These are phyloP conservation scores for Pichia membranifaciens DNA, from an alignment of 805 yeast genomes.

Conservation along the genomic window DNA sequence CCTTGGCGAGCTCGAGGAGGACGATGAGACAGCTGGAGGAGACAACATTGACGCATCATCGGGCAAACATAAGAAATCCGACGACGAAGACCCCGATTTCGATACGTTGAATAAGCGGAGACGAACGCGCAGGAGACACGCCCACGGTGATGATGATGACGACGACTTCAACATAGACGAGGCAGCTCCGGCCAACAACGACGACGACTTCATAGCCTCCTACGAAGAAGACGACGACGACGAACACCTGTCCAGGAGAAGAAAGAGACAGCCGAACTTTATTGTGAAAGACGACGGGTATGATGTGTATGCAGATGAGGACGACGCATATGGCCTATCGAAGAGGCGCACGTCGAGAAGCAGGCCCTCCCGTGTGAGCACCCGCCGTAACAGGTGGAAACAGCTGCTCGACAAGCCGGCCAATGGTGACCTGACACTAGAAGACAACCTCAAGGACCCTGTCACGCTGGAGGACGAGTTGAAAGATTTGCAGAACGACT, in stretches of 20 bases:
- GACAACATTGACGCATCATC: not conserved
- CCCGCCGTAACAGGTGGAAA: conserved; percentile 6
- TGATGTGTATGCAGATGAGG: conserved; percentile 13
- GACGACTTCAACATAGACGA: conserved; percentile 5
- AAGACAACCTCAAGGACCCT: conserved; percentile 19
- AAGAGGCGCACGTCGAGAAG: not conserved
- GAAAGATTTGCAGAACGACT: conserved; percentile 51
- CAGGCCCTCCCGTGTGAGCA: not conserved
- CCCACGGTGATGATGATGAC: conserved; percentile 6
- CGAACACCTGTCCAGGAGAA: conserved; percentile 1
- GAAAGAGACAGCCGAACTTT: conserved; percentile 12
- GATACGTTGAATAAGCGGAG: conserved; percentile 7
- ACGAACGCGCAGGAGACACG: not conserved
- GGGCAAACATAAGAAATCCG: not conserved
- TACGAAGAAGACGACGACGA: conserved; percentile 6
- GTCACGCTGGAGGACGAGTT: conserved; percentile 58
- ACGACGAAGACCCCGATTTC: not conserved
- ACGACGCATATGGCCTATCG: not conserved
- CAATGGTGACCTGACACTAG: not conserved
- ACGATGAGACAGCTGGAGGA: conserved; percentile 17
- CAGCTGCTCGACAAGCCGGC: conserved; percentile 7
- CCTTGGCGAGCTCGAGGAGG: conserved; percentile 24
- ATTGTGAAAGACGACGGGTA: conserved; percentile 18
- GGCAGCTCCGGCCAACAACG: conserved; percentile 2
- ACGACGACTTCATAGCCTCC: conserved; percentile 9